These are phyloP conservation scores for Eragrostis curvula DNA, from an alignment of 176 grass and related monocot species.

Conservation along the genomic window DNA sequence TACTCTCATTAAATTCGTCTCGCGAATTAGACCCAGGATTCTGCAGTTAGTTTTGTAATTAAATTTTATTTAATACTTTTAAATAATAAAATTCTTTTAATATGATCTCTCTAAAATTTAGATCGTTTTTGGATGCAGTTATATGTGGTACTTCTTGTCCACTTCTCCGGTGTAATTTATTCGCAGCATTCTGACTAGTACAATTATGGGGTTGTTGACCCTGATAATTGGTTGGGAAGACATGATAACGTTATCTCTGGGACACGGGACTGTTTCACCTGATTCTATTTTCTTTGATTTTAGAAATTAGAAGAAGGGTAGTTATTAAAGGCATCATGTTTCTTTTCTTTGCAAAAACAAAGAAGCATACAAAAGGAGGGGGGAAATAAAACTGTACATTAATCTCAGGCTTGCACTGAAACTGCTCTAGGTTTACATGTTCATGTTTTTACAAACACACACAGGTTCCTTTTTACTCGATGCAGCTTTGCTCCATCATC, in stretches of 20 bases:
- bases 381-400: background rate
- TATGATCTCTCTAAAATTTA: too few relatives aligned
- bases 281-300: background rate
- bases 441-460: background rate
- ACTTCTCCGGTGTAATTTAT: background rate
- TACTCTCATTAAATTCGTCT: too few relatives aligned
- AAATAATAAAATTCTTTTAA: too few relatives aligned
- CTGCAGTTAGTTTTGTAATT: too few relatives aligned
- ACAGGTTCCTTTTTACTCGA: background rate
- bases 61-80: too few relatives aligned
- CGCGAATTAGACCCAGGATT: too few relatives aligned
- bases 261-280: background rate
- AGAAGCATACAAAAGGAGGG: background rate
- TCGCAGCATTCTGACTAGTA: background rate
- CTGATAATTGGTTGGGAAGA: background rate
- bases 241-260: background rate
- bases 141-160: conserved; percentile 6
- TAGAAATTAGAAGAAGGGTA: too few relatives aligned
- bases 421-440: background rate
- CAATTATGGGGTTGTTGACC: conserved; percentile 12
- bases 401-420: background rate
- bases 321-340: background rate
- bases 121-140: too few relatives aligned
- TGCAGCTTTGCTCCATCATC: background rate
- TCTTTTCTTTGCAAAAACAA: background rate